These are phyloP conservation scores for Aspergillus leporis DNA, from an alignment of 495 filamentous ascomycete genomes.

Conservation along the genomic window DNA sequence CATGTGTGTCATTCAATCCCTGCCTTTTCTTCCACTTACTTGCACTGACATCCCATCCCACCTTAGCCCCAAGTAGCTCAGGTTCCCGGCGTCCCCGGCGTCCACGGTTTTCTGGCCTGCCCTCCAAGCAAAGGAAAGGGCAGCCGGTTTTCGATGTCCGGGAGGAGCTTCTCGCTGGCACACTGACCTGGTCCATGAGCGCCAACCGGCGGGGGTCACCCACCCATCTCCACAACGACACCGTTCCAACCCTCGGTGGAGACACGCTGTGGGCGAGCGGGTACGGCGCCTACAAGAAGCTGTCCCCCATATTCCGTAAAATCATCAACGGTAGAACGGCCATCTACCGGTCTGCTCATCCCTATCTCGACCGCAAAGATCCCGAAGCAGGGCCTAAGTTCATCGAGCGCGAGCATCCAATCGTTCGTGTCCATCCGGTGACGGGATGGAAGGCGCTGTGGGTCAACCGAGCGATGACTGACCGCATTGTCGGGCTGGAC, in stretches of 20 bases:
- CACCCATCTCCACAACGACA: conserved; percentile 68
- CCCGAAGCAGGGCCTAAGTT: conserved; percentile 61
- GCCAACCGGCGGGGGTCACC: conserved; percentile 69
- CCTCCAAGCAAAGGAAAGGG: conserved; percentile 55
- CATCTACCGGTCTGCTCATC: conserved; percentile 65
- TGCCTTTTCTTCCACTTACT: too few relatives aligned
- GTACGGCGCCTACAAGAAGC: conserved; percentile 70
- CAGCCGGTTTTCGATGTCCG: conserved; percentile 60
- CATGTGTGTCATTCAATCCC: conserved; percentile 59
- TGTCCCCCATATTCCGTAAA: conserved; percentile 67
- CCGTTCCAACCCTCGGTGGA: conserved; percentile 62
- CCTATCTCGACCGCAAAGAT: conserved; percentile 64
- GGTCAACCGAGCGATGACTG: conserved; percentile 68
- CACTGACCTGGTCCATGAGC: conserved; percentile 69
- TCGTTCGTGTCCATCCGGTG: conserved; percentile 70
- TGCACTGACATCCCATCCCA: background rate
- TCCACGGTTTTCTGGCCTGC: conserved; percentile 70
- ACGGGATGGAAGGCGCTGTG: conserved; percentile 72
- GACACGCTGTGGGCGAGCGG: conserved; percentile 74
- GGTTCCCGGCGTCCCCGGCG: conserved; percentile 64
- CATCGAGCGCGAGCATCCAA: conserved; percentile 64
- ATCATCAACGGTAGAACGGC: conserved; percentile 69
- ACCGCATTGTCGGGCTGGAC: conserved; percentile 63
- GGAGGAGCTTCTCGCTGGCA: conserved; percentile 70
- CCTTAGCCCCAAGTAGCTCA: conserved; percentile 66